Percentiles rank a stretch among this genome's conserved stretches.
Conservation (phyloP, 2,329 filamentous ascomycete genomes). For the Rosellinia necatrix region DNA sequence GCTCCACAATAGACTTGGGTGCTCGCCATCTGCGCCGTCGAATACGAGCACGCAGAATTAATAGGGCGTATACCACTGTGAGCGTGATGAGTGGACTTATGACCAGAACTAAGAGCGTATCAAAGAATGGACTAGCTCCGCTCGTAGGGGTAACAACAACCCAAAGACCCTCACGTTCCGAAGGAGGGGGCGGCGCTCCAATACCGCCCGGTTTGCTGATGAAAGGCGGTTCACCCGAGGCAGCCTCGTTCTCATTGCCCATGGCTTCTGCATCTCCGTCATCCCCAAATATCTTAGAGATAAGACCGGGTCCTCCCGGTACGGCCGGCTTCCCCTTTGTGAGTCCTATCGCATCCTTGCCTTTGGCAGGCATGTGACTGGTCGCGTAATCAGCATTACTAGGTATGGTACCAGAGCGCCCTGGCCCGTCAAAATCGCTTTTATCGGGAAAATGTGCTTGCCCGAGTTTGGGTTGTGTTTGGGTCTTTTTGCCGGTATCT, state of each 20-base stretch:
- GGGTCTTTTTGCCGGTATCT: conserved; percentile 39
- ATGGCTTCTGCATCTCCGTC: conserved; percentile 43
- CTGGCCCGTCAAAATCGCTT: conserved; percentile 46
- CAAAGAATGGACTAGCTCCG: conserved; percentile 90
- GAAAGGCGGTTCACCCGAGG: conserved; percentile 32
- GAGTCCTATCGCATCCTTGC: conserved; percentile 37
- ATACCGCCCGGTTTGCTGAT: conserved; percentile 34
- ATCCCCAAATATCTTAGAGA: conserved; percentile 57
- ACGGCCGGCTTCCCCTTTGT: conserved; percentile 35
- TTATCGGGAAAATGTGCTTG: conserved; percentile 25
- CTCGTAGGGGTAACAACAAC: conserved; percentile 93
- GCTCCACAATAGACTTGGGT: conserved; percentile 95
- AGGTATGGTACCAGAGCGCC: conserved; percentile 71
- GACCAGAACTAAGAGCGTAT: conserved; percentile 94
- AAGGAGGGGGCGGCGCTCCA: conserved; percentile 39
- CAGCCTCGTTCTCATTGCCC: conserved; percentile 40
- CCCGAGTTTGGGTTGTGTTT: conserved; percentile 30
- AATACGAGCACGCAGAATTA: conserved; percentile 86
- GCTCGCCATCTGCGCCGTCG: conserved; percentile 90
- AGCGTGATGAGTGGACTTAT: conserved; percentile 91
- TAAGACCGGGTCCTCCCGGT: conserved; percentile 42
- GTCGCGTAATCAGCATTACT: conserved; percentile 72
- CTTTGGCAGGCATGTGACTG: conserved; percentile 41
- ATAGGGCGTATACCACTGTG: conserved; percentile 87
- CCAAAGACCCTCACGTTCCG: conserved; percentile 80